Evolutionary conservation across 768 basidiomycete genomes (phyloP), one percentile per base, ranked within the genome.

Genomic region (Lentinula guzmanii): DNA sequence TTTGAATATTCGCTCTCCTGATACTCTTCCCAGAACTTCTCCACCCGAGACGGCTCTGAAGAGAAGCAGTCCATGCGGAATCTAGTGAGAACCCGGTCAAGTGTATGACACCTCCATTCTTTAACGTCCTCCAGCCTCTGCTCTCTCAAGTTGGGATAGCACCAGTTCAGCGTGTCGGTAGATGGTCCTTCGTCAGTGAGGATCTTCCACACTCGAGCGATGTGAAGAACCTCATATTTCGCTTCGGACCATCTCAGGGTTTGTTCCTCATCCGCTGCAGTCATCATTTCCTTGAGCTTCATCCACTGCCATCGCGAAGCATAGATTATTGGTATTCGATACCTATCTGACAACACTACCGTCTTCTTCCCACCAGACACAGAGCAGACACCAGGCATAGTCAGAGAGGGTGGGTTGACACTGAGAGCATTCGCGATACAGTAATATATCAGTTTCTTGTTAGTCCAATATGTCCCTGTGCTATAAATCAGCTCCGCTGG

Each of bases 201-300:
- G 5, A 52, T 60, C 51, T 60, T 60, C 48, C 59, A 60, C 59
- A 51, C 48, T 28, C 59, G 48, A 37, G 59, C 59, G n/a, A 60
- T 41, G 31, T 60, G 59, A 9, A 60, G 41, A 18, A 60, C 51
- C 48, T 60, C 59, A 28, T 21, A 60, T 31, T 60, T 60, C 35
- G 52, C 50, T 28, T n/a, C 39, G 1, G 50, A 33, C 59, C 59
- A 60, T 16, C 34, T 24, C 21, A 4, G 9, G 0, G n/a, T 39
- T 8, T 28, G 7, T 21, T 43, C 43, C 28, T 35, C 31, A 1
- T 35, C 48, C 2, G 28, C 35, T 8, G 59, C 46, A 28, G 16
- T 34, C 10, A 60, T 4, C 11, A 60, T 0, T 15, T 4, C 16
- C 10, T 28, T 34, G 15, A 60, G 39, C 50, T 52, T 51, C 9